Base-by-base conservation (phyloP, 495 filamentous ascomycete genomes). In the Xylaria grammica region DNA sequence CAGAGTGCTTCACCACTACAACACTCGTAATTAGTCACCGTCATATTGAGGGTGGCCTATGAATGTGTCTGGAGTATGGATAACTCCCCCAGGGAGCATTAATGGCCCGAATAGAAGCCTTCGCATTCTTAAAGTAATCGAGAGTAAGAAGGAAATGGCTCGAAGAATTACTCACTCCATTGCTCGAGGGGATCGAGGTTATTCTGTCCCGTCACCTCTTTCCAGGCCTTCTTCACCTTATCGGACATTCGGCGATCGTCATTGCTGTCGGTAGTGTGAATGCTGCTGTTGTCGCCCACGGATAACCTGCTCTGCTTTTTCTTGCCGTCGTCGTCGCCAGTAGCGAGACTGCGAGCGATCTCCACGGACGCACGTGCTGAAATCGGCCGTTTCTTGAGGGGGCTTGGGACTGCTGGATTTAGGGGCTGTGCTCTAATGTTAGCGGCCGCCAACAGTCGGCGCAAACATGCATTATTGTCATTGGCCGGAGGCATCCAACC, bases 221-320 rank as follows among this genome's bases (percentile, higher is more conserved):
- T 24, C 60, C 60, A 63, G 4, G 60, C 60, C 50, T 63, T 63
- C 29, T 38, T 63, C 26, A 63, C n/a, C 51, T 42, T 63, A 30
- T 58, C 32, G 22, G 52, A 64, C 19, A 57, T 19, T 2, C 53
- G 53, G 9, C 62, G 53, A 13, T 57, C 65, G 19, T 65, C 61
- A 22, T 42, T 19, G 45, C 45, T 58, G 24, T 49, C 51, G 17
- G 34, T 11, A 2, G 59, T 34, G 48, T 49, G 8, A 5, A 27
- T 42, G 48, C 59, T 62, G 60, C 49, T 45, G 48, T 4, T 48
- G 50, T 55, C 48, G 2, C 27, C 22, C 4, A 32, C 48, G 22
- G 59, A 52, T 1, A 15, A n/a, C 1, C 50, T 48, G 40, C 26
- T 42, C 48, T 45, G 15, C 36, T 38, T 54, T 50, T 50, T 46